A percentile compares a stretch with the other conserved stretches of the same genome.
Evolutionary conservation across 2,329 filamentous ascomycete genomes (phyloP).

Genomic region (Penicillium sp.): DNA sequence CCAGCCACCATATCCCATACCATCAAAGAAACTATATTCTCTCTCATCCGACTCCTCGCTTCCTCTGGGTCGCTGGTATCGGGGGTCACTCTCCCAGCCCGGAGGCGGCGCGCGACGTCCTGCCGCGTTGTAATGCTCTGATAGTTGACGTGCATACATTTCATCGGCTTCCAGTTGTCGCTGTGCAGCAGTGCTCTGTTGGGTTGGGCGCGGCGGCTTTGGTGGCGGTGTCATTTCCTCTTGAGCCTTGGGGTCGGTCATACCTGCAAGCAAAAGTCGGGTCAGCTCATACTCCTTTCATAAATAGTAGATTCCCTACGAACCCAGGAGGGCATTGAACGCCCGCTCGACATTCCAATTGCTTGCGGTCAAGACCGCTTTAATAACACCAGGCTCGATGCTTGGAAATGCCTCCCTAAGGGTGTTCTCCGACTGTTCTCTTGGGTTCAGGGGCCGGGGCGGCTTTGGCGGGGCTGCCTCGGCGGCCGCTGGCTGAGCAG

Average conservation of each 20-base stretch:
- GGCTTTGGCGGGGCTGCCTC: slow-evolving; percentile 70
- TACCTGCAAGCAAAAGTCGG: slow-evolving; percentile 51
- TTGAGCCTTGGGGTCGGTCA: slow-evolving; percentile 76
- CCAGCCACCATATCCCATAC: slow-evolving; percentile 37
- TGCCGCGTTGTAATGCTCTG: slow-evolving; percentile 74
- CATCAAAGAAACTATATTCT: slow-evolving; percentile 88
- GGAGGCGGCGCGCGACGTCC: slow-evolving; percentile 35
- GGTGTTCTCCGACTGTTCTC: slow-evolving; percentile 81
- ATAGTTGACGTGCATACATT: slow-evolving; percentile 85
- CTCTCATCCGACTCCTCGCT: slow-evolving; percentile 64
- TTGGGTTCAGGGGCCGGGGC: slow-evolving; percentile 75
- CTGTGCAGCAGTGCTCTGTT: slow-evolving; percentile 58
- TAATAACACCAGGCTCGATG: slow-evolving; percentile 78
- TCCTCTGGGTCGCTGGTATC: slow-evolving; percentile 50
- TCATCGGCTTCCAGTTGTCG: slow-evolving; percentile 89
- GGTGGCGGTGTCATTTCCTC: slow-evolving; percentile 65
- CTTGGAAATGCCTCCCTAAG: slow-evolving; percentile 90
- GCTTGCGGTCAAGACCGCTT: slow-evolving; percentile 83
- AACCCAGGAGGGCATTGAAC: slow-evolving; percentile 90
- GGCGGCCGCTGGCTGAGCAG: slow-evolving; percentile 31
- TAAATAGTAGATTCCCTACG: slow-evolving; percentile 24
- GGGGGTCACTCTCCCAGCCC: slow-evolving; percentile 32
- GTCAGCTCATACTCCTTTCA: slow-evolving; percentile 2
- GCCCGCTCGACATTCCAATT: slow-evolving; percentile 85
- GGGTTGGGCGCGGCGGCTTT: slow-evolving; percentile 75